Conservation (phyloP, 768 basidiomycete genomes). For the Sarcomyxa edulis region DNA sequence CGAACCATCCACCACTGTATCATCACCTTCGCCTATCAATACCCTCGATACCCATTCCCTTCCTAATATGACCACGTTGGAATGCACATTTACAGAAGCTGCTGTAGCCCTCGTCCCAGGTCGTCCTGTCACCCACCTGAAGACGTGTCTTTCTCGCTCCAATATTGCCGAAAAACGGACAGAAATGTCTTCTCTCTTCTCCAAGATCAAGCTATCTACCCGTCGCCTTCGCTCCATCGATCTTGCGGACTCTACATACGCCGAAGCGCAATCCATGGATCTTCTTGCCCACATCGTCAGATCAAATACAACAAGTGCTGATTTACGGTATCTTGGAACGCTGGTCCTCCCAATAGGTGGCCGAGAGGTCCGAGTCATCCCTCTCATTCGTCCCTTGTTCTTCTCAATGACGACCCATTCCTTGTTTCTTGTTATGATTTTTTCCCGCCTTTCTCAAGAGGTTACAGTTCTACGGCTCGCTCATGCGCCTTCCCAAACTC, state of each 20-base stretch:
- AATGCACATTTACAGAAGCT: conserved; percentile 67
- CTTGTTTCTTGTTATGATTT: conserved; percentile 6
- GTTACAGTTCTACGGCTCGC: conserved; percentile 53
- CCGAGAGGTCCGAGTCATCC: conserved; percentile 35
- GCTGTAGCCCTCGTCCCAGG: conserved; percentile 50
- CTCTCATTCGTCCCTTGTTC: conserved; percentile 5
- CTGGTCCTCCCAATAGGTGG: conserved; percentile 58
- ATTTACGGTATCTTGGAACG: conserved; percentile 57
- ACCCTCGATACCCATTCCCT: conserved; percentile 29
- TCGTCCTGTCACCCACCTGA: conserved; percentile 56
- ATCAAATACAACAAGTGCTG: conserved; percentile 24
- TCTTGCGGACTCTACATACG: conserved; percentile 58
- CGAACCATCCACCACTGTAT: conserved; percentile 21
- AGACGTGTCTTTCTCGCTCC: conserved; percentile 64
- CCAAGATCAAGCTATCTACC: conserved; percentile 39
- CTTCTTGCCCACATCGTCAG: conserved; percentile 38
- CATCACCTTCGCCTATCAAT: conserved; percentile 12
- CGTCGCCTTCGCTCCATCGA: conserved; percentile 46
- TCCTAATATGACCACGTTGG: conserved; percentile 45
- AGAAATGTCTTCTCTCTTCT: conserved; percentile 46
- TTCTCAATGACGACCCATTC: neutral
- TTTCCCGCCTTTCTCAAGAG: conserved; percentile 31
- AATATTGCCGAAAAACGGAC: conserved; percentile 40
- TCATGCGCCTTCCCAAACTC: conserved; percentile 47
- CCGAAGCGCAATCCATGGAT: conserved; percentile 47